Percentiles rank a stretch among this genome's conserved stretches.
Evolutionary conservation across 2,329 filamentous ascomycete genomes (phyloP).

Genomic region (Microsporum canis): DNA sequence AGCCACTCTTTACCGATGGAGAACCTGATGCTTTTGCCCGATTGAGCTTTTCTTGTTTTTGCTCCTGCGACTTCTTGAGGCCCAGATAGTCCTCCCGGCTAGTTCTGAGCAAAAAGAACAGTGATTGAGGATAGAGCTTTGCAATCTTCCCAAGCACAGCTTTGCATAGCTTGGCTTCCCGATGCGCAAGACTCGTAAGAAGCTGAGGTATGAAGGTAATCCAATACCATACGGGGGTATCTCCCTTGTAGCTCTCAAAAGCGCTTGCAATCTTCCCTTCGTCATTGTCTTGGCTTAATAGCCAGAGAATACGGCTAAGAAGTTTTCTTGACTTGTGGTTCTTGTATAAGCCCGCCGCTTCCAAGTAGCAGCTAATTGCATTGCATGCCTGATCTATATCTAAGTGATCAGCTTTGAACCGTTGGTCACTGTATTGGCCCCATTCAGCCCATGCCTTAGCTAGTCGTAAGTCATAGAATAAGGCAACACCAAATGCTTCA

Average conservation of each 20-base stretch:
- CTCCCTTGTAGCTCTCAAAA: constrained; percentile 94
- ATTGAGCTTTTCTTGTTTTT: constrained; percentile 47
- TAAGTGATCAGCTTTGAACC: constrained; percentile 81
- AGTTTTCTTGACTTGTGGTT: constrained; percentile 92
- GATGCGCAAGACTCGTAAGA: constrained; percentile 78
- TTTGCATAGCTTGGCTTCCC: constrained; percentile 79
- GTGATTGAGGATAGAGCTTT: constrained; percentile 85
- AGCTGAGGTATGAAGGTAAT: constrained; percentile 98
- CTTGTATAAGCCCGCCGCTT: constrained; percentile 93
- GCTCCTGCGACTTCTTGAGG: constrained; percentile 77
- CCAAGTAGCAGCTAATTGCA: constrained; percentile 88
- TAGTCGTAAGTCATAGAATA: constrained; percentile 91
- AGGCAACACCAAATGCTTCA: constrained; percentile 81
- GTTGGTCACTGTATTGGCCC: constrained; percentile 94
- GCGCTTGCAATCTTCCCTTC: constrained; percentile 72
- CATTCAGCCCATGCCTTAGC: constrained; percentile 99
- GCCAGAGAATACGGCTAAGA: constrained; percentile 85
- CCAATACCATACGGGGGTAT: constrained; percentile 98
- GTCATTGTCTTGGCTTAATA: constrained; percentile 83
- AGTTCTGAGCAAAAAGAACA: constrained; percentile 92
- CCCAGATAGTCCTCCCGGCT: constrained; percentile 86
- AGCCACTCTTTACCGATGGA: constrained; percentile 25
- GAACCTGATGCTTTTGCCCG: constrained; percentile 49
- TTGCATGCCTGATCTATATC: constrained; percentile 78
- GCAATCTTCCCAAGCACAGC: constrained; percentile 84